Evolutionary conservation across 768 basidiomycete genomes (phyloP).

Genomic region (Termitomyces sp.): DNA sequence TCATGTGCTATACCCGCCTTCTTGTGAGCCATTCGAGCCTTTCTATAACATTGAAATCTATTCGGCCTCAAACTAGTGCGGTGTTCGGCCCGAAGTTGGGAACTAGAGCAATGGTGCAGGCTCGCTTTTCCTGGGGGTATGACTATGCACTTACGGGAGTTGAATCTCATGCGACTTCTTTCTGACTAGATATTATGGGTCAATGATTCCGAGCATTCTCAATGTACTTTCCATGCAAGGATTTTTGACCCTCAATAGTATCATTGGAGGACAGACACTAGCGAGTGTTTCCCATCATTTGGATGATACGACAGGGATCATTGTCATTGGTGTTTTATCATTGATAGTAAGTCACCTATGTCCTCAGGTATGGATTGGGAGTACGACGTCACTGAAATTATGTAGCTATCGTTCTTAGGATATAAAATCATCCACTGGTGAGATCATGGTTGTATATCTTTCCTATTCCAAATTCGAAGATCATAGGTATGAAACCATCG

Average conservation of each 20-base stretch:
- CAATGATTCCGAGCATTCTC: slow-evolving; percentile 44
- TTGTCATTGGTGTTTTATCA: slow-evolving; percentile 33
- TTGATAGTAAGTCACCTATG: slow-evolving; percentile 24
- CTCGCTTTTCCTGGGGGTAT: slow-evolving; percentile 32
- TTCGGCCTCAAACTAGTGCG: slow-evolving; percentile 22
- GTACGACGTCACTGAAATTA: neutral
- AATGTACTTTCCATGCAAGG: slow-evolving; percentile 59
- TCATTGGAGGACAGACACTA: slow-evolving; percentile 65
- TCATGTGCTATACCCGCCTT: slow-evolving; percentile 52
- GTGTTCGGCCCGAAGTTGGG: slow-evolving; percentile 78
- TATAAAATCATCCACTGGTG: slow-evolving; percentile 59
- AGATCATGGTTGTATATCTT: neutral
- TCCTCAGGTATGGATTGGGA: neutral
- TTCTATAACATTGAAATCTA: neutral
- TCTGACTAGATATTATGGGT: slow-evolving; percentile 46
- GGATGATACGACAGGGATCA: slow-evolving; percentile 33
- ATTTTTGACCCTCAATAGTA: slow-evolving; percentile 61
- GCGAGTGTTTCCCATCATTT: slow-evolving; percentile 42
- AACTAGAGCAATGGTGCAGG: slow-evolving; percentile 75
- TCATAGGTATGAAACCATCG: slow-evolving; percentile 44
- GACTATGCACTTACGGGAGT: neutral
- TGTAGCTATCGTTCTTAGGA: slow-evolving; percentile 56
- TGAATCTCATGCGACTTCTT: neutral
- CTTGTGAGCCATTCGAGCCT: slow-evolving; percentile 34
- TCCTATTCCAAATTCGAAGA: neutral